Base-by-base conservation (phyloP, 164 flowering plant genomes). In the Vitis vinifera region DNA sequence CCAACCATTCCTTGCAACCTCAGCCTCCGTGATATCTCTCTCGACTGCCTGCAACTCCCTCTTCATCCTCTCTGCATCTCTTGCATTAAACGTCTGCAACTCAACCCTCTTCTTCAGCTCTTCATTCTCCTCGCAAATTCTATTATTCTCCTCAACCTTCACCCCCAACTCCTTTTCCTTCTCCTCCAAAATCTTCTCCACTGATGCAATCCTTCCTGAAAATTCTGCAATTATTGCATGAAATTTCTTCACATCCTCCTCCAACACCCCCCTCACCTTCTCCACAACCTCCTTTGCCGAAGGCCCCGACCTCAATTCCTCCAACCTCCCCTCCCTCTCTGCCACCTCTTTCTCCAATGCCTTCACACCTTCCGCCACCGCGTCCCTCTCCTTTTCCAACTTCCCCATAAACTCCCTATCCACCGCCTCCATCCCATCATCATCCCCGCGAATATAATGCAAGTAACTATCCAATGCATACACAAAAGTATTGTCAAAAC, bases 11-110 rank as follows among this genome's bases (percentile, higher is more conserved):
- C 92, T 89, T 3, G 85, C 81, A 55, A 19, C 67, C 79, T 96
- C 95, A 0, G 90, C 80, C 53, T 93, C 99, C 49, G 68, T 84
- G 67, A 84, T 85, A 67, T 95, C 97, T 65, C 93, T 86, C 84
- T 90, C 99, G 71, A 91, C 84, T 9, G 89, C 92, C 83, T 80
- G 89, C 75, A 96, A 67, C 77, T 96, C 98, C 79, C 88, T 86
- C 83, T 81, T 90, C 97, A 91, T 96, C 89, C 97, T 88, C 80
- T 96, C 99, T 44, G 76, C 95, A 69, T 91, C 99, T 74, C 98
- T 80, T n/a, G 82, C 67, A 73, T 88, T 91, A 61, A 92, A 73
- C 23, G 74, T 80, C 85, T 96, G 99, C 51, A 74, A 75, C 70
- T 91, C 91, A 48, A 89, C 78, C 72, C 59, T 80, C 81, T 72